These are phyloP conservation scores for Haplosporangium gracile DNA, from an alignment of 192 early-diverging fungal genomes.

Conservation along the genomic window DNA sequence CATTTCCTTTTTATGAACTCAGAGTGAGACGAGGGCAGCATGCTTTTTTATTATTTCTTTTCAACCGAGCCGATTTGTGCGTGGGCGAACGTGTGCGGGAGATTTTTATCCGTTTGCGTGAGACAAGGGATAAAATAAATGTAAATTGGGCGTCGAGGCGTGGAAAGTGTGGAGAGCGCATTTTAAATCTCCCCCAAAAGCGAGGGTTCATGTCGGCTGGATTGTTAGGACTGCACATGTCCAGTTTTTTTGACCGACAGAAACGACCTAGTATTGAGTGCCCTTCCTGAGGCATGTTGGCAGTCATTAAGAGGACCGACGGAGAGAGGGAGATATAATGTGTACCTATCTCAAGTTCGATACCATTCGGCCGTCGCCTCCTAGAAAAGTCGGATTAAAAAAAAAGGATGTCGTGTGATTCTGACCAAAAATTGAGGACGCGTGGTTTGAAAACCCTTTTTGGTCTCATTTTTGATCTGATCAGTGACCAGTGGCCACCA, in stretches of 20 bases:
- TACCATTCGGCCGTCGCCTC: not conserved
- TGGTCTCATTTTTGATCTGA: not conserved
- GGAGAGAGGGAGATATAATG: not conserved
- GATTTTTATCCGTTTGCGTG: not conserved
- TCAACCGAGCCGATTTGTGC: not conserved
- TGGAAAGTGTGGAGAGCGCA: not conserved
- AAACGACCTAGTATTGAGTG: not conserved
- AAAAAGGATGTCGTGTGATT: not conserved
- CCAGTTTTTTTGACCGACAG: too few species aligned
- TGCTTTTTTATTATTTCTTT: not conserved
- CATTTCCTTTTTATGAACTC: not conserved
- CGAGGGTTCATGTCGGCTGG: not conserved
- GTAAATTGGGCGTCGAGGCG: not conserved
- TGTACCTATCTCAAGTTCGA: not conserved
- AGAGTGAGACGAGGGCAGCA: not conserved
- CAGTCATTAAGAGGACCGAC: not conserved
- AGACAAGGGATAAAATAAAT: not conserved
- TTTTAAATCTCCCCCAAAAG: not conserved
- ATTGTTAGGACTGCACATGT: too few species aligned
- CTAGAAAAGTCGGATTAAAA: not conserved
- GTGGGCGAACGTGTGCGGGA: not conserved
- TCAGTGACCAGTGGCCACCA: not conserved
- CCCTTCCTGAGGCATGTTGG: not conserved
- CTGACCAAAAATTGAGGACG: not conserved
- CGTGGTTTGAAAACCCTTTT: not conserved